Evolutionary conservation across 768 basidiomycete species (phyloP).

Genomic region (Mrakia hoshinonis): DNA sequence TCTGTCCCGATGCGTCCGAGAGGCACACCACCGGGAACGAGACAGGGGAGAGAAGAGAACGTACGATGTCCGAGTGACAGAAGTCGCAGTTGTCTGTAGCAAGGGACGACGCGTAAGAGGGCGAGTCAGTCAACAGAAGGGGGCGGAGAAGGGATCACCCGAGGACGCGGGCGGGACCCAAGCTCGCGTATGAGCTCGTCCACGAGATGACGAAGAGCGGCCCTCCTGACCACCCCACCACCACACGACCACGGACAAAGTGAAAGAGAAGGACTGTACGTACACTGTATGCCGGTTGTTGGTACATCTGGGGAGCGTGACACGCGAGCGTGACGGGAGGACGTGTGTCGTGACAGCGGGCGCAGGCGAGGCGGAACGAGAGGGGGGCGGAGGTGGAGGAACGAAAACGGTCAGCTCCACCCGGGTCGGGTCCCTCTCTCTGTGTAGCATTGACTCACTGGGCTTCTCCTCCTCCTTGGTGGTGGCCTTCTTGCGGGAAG

Average conservation of each 20-base stretch:
- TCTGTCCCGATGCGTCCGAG: not conserved
- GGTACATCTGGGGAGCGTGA: too few relatives aligned
- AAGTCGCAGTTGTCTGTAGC: conserved; percentile 28
- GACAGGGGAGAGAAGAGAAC: not conserved
- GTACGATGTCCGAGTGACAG: conserved; percentile 27
- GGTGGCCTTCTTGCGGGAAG: conserved; percentile 11
- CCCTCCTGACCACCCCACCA: too few relatives aligned
- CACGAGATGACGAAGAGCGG: too few relatives aligned
- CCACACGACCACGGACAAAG: not conserved
- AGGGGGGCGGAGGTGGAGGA: not conserved
- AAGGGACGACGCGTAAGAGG: not conserved
- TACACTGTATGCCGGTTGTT: conserved; percentile 16
- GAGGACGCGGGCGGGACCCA: not conserved
- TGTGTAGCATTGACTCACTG: not conserved
- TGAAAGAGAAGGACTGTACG: not conserved
- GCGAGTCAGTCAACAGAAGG: not conserved
- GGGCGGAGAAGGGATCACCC: not conserved
- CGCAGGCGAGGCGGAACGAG: not conserved
- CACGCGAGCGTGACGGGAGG: not conserved
- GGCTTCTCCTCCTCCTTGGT: conserved; percentile 1
- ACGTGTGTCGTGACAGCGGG: not conserved
- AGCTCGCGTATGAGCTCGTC: too few relatives aligned
- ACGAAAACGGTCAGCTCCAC: not conserved
- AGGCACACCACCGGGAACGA: not conserved
- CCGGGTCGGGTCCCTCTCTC: not conserved